phyloP scores from a whole-genome alignment of 2,329 filamentous ascomycete species.

The Curvularia lunata region DNA sequence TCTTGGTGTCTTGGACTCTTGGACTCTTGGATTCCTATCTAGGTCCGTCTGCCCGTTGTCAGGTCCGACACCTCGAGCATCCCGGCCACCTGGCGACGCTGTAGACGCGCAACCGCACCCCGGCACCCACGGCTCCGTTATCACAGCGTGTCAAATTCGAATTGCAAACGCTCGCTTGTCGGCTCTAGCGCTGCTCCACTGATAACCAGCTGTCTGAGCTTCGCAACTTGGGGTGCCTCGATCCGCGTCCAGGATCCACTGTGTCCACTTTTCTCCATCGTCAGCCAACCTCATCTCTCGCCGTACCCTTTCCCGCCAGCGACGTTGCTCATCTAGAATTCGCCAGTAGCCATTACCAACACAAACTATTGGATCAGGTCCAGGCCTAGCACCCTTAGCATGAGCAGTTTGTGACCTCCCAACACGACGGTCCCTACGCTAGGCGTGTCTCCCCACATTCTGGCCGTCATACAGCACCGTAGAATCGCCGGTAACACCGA shows the following conservation, averaged over 20 bases:
- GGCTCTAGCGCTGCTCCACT: constrained; percentile 23
- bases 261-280: constrained; percentile 11
- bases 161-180: constrained; percentile 11
- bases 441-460: constrained; percentile 9
- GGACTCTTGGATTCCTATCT: not conserved
- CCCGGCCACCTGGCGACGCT: constrained; percentile 11
- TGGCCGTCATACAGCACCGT: constrained; percentile 9
- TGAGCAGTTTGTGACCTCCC: not conserved
- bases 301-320: not conserved
- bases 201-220: constrained; percentile 23
- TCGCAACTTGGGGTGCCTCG: constrained; percentile 18
- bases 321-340: constrained; percentile 5
- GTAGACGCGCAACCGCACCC: not conserved
- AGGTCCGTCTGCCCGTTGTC: constrained; percentile 2
- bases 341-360: not conserved
- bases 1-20: constrained; percentile 6
- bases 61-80: not conserved
- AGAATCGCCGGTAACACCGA: constrained; percentile 10
- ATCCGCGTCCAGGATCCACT: constrained; percentile 13
- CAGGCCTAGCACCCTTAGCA: not conserved
- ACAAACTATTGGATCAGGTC: not conserved
- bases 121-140: constrained; percentile 13
- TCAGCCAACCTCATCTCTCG: constrained; percentile 5
- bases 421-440: constrained; percentile 10
- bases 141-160: constrained; percentile 15